Base-by-base conservation (phyloP, 192 early-diverging fungal species). In the Gigaspora rosea region DNA sequence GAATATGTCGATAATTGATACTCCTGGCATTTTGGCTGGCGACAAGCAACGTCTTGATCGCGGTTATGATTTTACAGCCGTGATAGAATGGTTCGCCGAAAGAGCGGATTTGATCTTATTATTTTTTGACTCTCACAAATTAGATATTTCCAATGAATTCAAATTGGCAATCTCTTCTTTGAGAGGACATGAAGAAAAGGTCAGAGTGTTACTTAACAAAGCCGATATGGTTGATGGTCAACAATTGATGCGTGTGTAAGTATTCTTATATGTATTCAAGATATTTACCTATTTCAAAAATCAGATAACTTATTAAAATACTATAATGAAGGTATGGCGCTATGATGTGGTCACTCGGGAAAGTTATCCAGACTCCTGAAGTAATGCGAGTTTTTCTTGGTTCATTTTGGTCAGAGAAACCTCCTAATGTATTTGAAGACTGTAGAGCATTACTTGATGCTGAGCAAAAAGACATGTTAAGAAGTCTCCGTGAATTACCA, bases 101-200 rank as follows among this genome's bases (percentile, higher is more conserved):
- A 89, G 95, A 11, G 86, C 92, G 0, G 94, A 96, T 76, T 75
- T 94, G 50, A 93, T 96, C n/a, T 80, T 96, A 41, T 79, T 97
- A 13, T 79, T 97, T 63, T 96, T 97, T 85, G 95, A 97, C 78
- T 91, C 91, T 8, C 88, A 95, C 81, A 97, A 95, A 81, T 83
- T 97, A 73, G 95, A 96, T 78, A 95, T 96, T 68, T 91, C 90
- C 48, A 92, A 96, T 79, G 94, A 97, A 82, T 95, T 96, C 82
- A 96, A 93, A 81, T 77, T 84, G 35, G 92, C 92, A 1, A 95
- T 97, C 63, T 84, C 88, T 77, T 82, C 88, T 13, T 82, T 95
- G 73, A 88, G 86, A 64, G 94, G 94, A 1, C 91, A 97, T 56
- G 95, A 95, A 65, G 95, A 96, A 74, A 97, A 96, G 77, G 87